These are phyloP conservation scores for Plectosphaerella cucumerina DNA, from an alignment of 2,329 filamentous ascomycete genomes.

Conservation along the genomic window DNA sequence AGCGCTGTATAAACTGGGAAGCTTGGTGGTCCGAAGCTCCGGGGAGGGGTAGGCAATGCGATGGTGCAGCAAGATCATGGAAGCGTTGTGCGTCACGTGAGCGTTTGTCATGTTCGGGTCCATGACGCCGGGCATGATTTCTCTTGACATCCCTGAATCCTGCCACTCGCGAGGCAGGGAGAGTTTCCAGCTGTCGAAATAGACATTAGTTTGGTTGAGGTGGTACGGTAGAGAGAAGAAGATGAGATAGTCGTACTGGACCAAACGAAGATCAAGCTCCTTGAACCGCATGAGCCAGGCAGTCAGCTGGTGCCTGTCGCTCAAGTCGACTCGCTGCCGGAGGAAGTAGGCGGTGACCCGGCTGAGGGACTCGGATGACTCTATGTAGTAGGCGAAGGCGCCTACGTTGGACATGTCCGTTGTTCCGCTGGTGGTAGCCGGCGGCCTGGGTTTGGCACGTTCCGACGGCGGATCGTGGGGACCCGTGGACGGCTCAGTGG, in stretches of 20 bases:
- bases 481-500: slow-evolving; percentile 2
- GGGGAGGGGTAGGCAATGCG: slow-evolving; percentile 35
- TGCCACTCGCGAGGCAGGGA: slow-evolving; percentile 35
- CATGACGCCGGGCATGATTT: slow-evolving; percentile 21
- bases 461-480: neutral
- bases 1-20: slow-evolving; percentile 39
- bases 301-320: slow-evolving; percentile 27
- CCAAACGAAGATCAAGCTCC: slow-evolving; percentile 36
- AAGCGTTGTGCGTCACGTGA: slow-evolving; percentile 42
- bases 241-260: slow-evolving; percentile 22
- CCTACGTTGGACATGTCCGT: slow-evolving; percentile 32
- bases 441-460: neutral
- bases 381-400: slow-evolving; percentile 37
- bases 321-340: slow-evolving; percentile 32
- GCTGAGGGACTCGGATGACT: slow-evolving; percentile 38
- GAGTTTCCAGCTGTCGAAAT: slow-evolving; percentile 30
- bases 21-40: slow-evolving; percentile 19
- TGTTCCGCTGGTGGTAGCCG: neutral
- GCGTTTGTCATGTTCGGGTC: slow-evolving; percentile 45
- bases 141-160: slow-evolving; percentile 17
- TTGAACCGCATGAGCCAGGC: slow-evolving; percentile 39
- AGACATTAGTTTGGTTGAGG: slow-evolving; percentile 2
- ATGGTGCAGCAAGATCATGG: slow-evolving; percentile 43
- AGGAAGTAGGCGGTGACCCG: slow-evolving; percentile 36
- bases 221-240: too few relatives aligned